Percentiles rank a stretch among this genome's conserved stretches.
phyloP scores from a whole-genome alignment of 345 rosid genomes.

The Sonneratia caseolaris region DNA sequence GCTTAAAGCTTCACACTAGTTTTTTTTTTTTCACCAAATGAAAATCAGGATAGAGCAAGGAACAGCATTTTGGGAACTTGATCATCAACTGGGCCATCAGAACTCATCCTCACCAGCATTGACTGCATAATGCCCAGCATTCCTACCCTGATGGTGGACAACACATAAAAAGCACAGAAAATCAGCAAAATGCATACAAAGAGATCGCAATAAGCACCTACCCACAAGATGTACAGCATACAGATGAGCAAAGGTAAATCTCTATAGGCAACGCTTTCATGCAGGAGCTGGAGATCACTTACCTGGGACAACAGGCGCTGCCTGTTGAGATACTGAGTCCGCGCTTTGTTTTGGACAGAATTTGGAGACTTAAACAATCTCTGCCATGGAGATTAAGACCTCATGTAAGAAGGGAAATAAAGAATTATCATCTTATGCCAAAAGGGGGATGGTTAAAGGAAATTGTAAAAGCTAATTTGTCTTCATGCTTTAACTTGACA shows the following conservation, averaged over 20 bases:
- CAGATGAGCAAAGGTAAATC: neutral
- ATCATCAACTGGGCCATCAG: neutral
- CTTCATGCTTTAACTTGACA: neutral
- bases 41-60: neutral
- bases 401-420: neutral
- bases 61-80: neutral
- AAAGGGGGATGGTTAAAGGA: neutral
- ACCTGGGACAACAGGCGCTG: constrained; percentile 82
- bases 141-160: constrained; percentile 28
- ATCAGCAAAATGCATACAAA: neutral
- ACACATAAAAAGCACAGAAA: neutral
- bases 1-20: neutral
- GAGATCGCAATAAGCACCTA: neutral
- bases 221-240: neutral
- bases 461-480: neutral
- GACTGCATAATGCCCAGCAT: constrained; percentile 41
- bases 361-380: constrained; percentile 73
- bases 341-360: constrained; percentile 65
- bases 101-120: constrained; percentile 22
- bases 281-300: neutral
- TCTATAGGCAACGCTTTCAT: neutral
- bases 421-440: neutral
- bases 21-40: neutral
- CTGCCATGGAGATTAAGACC: constrained; percentile 22
- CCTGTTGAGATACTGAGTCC: constrained; percentile 73